Percentiles rank a stretch among this genome's conserved stretches.
phyloP scores from a whole-genome alignment of 2,329 filamentous ascomycete species.

The Leptosphaerulina australis region DNA sequence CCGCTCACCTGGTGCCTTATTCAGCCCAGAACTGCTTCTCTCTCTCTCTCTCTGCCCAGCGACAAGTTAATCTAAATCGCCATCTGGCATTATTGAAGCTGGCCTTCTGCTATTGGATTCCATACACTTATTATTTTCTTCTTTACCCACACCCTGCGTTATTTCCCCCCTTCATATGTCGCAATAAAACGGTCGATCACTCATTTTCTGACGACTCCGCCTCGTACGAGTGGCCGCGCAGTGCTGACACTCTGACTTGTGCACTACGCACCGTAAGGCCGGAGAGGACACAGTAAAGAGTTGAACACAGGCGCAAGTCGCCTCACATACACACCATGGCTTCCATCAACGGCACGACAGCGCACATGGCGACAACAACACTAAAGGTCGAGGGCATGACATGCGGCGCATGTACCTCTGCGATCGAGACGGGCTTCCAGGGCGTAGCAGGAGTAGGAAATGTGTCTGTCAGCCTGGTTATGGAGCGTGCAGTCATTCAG shows the following conservation, averaged over 20 bases:
- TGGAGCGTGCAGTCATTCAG: slow-evolving; percentile 93
- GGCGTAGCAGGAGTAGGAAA: slow-evolving; percentile 78
- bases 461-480: slow-evolving; percentile 90
- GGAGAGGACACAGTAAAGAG: slow-evolving; percentile 8
- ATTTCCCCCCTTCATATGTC: slow-evolving; percentile 18
- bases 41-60: slow-evolving; percentile 13
- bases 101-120: slow-evolving; percentile 29
- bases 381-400: slow-evolving; percentile 85
- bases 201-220: slow-evolving; percentile 16
- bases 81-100: slow-evolving; percentile 40
- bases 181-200: slow-evolving; percentile 17
- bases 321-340: slow-evolving; percentile 20
- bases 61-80: slow-evolving; percentile 29
- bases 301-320: slow-evolving; percentile 8
- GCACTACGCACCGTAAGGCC: slow-evolving; percentile 15
- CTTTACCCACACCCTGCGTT: slow-evolving; percentile 7
- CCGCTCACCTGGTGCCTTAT: slow-evolving; percentile 24
- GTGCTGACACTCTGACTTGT: slow-evolving; percentile 22
- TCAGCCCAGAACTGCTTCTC: slow-evolving; percentile 25
- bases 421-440: slow-evolving; percentile 92
- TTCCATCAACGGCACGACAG: slow-evolving; percentile 46
- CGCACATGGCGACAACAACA: slow-evolving; percentile 82
- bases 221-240: slow-evolving; percentile 23
- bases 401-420: slow-evolving; percentile 92
- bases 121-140: slow-evolving; percentile 9